A percentile compares a stretch with the other conserved stretches of the same genome.
phyloP scores from a whole-genome alignment of 106 monocot species.

The Allium sativum region DNA sequence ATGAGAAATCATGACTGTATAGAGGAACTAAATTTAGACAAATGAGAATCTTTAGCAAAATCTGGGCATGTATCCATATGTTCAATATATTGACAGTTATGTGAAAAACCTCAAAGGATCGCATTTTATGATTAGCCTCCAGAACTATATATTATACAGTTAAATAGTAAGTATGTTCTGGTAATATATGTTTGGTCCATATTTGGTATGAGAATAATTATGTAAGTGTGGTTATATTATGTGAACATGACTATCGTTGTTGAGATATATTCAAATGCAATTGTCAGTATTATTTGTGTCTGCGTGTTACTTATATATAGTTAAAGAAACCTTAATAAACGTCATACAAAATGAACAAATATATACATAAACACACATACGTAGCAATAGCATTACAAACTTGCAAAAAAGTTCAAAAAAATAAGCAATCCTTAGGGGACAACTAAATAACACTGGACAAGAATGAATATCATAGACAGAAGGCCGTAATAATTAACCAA shows the following conservation, averaged over 20 bases:
- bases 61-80: constrained; percentile 98
- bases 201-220: neutral
- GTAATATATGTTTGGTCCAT: too few species aligned
- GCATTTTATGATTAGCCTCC: too few species aligned
- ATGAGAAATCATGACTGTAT: too few species aligned
- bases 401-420: too few species aligned
- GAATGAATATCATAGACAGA: neutral
- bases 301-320: too few species aligned
- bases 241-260: neutral
- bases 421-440: neutral
- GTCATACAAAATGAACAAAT: neutral
- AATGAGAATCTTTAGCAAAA: constrained; percentile 55
- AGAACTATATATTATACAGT: neutral
- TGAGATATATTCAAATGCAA: neutral
- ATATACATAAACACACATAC: too few species aligned
- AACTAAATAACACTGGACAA: neutral
- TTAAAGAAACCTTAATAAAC: neutral
- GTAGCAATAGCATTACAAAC: neutral
- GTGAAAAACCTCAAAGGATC: constrained; percentile 3
- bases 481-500: neutral
- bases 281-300: too few species aligned
- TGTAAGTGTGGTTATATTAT: neutral
- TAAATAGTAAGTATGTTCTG: neutral
- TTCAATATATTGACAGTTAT: constrained; percentile 21
- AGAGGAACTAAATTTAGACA: constrained; percentile 52